Evolutionary conservation across 2,329 filamentous ascomycete species (phyloP).

Genomic region (Aureobasidium melanogenum): DNA sequence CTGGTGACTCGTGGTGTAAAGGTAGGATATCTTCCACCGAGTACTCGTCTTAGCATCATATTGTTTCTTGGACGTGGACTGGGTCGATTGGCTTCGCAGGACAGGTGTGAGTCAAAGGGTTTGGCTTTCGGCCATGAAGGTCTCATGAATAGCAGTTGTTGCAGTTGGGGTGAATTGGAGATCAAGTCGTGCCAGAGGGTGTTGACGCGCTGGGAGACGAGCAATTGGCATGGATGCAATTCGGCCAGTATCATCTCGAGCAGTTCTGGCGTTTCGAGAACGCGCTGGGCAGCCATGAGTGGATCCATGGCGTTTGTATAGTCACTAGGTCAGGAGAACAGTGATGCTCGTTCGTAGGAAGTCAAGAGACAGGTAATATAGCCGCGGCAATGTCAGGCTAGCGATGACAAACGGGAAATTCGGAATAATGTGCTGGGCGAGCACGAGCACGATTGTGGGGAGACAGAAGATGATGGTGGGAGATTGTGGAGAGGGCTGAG

Average conservation of each 20-base stretch:
- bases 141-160: slow-evolving; percentile 26
- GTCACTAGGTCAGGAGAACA: not conserved
- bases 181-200: slow-evolving; percentile 22
- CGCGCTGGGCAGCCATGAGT: slow-evolving; percentile 9
- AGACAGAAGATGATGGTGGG: not conserved
- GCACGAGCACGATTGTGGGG: not conserved
- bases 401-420: not conserved
- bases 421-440: not conserved
- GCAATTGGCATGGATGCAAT: slow-evolving; percentile 24
- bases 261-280: slow-evolving; percentile 30
- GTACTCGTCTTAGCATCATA: slow-evolving; percentile 24
- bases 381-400: not conserved
- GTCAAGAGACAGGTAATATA: not conserved
- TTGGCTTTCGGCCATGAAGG: slow-evolving; percentile 24
- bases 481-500: not conserved
- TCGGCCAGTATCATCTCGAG: slow-evolving; percentile 29
- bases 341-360: not conserved
- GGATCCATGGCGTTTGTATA: not conserved
- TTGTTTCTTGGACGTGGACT: slow-evolving; percentile 27
- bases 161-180: slow-evolving; percentile 21
- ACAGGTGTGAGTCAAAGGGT: slow-evolving; percentile 16
- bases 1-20: slow-evolving; percentile 24
- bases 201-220: slow-evolving; percentile 26
- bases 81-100: slow-evolving; percentile 17
- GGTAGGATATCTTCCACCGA: slow-evolving; percentile 26